These are phyloP conservation scores for Coemansia sp. DNA, from an alignment of 192 early-diverging fungal species.

Conservation along the genomic window DNA sequence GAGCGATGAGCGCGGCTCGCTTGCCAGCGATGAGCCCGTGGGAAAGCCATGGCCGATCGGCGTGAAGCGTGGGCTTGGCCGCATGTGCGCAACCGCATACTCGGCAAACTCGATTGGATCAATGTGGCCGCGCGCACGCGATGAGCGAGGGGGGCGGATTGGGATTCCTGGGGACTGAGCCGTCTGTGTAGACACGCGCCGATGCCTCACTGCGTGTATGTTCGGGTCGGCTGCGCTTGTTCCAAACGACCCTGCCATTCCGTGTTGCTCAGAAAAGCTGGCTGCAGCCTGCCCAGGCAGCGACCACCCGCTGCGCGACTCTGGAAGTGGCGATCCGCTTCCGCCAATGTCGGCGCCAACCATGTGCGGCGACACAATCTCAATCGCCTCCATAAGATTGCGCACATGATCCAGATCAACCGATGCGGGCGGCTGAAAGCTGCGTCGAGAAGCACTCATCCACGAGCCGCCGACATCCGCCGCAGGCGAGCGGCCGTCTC, in stretches of 20 bases:
- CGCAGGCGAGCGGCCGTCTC: slow-evolving; percentile 26
- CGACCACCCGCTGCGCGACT: slow-evolving; percentile 40
- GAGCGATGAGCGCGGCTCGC: slow-evolving; percentile 35
- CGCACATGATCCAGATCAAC: slow-evolving; percentile 43
- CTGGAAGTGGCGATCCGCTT: slow-evolving; percentile 34
- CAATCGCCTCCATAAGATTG: slow-evolving; percentile 41
- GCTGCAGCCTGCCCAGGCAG: slow-evolving; percentile 31
- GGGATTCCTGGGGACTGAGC: slow-evolving; percentile 22
- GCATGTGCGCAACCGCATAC: slow-evolving; percentile 44
- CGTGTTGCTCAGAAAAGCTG: slow-evolving; percentile 25
- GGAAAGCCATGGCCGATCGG: slow-evolving; percentile 37
- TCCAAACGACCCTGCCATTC: slow-evolving; percentile 15
- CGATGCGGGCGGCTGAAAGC: neutral
- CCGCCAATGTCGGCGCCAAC: slow-evolving; percentile 30
- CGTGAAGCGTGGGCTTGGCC: slow-evolving; percentile 41
- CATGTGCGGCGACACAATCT: slow-evolving; percentile 43
- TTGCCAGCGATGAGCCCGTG: slow-evolving; percentile 18
- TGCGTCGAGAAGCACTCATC: neutral
- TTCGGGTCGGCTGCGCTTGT: slow-evolving; percentile 13
- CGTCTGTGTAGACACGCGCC: slow-evolving; percentile 32
- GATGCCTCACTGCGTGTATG: slow-evolving; percentile 30
- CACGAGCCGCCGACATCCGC: slow-evolving; percentile 21
- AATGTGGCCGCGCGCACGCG: slow-evolving; percentile 24
- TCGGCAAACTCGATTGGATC: slow-evolving; percentile 43
- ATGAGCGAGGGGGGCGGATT: slow-evolving; percentile 26